Base-by-base conservation (phyloP, 2,329 filamentous ascomycete genomes). In the Cladorrhinum sp. region DNA sequence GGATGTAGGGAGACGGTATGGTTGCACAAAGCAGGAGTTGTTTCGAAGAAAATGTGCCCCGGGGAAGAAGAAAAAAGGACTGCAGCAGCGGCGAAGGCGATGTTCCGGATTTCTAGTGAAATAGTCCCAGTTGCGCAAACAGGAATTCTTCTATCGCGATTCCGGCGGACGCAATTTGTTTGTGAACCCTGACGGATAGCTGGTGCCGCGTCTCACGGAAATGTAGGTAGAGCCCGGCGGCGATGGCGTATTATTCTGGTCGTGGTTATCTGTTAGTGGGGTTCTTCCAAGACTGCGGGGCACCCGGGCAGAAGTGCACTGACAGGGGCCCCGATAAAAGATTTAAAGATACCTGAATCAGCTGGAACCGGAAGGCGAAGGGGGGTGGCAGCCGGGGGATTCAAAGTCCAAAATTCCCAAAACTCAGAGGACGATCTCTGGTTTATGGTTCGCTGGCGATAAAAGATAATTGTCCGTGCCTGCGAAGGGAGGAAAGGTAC, bases 241-340 rank as follows among this genome's bases (percentile, higher is more conserved):
- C 48, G 62, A 68, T 66, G 67, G 63, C 62, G 65, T 66, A 63
- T 67, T 62, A 61, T 64, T 62, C 58, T 64, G 60, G 60, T 64
- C 64, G 62, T 60, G 65, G 67, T 66, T 69, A 66, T 69, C 66
- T 69, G 68, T 69, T 67, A 70, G 71, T 70, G 71, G 68, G 68
- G 68, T 69, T 66, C 62, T 39, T 62, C 59, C 49, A 49, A 52
- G 66, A 66, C 61, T 69, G 68, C 68, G 68, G 68, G 68, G 68
- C 67, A 68, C 58, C 30, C 57, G 48, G 49, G 60, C 59, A 64
- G 42, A 21, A 20, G 33, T 16, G 42, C 42, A 46, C 42, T 61
- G 64, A 60, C 66, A 62, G 62, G 66, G 56, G 33, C 21, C 33
- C 57, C 62, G 66, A 69, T 66, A 67, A 65, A 67, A 57, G 63